Evolutionary conservation across 2,329 filamentous ascomycete species (phyloP).

Genomic region (Aspergillus neoniger): DNA sequence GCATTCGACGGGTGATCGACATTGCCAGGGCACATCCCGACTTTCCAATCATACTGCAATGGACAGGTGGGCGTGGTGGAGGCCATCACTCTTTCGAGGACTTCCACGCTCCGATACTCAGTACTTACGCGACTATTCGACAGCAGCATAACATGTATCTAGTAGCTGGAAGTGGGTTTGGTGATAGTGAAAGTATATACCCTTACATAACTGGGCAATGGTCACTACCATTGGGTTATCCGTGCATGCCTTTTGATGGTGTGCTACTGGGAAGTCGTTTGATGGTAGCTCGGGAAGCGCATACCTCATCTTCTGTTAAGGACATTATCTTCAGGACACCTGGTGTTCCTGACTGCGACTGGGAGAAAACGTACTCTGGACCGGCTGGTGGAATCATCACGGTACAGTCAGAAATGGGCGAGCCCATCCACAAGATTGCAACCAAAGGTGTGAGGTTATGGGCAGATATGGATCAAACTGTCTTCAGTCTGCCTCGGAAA

Average conservation of each 20-base stretch:
- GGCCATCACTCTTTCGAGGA: conserved; percentile 95
- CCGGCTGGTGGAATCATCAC: conserved; percentile 89
- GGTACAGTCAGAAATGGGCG: conserved; percentile 61
- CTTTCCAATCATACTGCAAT: conserved; percentile 91
- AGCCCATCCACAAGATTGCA: conserved; percentile 45
- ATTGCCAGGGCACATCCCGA: conserved; percentile 91
- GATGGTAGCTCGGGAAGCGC: conserved; percentile 92
- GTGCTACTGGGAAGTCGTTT: conserved; percentile 88
- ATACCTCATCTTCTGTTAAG: conserved; percentile 81
- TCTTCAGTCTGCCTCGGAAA: conserved; percentile 21
- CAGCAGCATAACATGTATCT: conserved; percentile 78
- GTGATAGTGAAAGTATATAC: conserved; percentile 85
- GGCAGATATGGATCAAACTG: conserved; percentile 38
- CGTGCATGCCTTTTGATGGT: conserved; percentile 92
- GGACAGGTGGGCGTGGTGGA: conserved; percentile 91
- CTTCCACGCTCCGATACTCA: conserved; percentile 87
- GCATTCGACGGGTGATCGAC: conserved; percentile 85
- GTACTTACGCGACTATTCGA: conserved; percentile 79
- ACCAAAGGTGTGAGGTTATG: conserved; percentile 42
- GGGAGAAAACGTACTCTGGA: conserved; percentile 88
- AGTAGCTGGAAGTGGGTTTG: conserved; percentile 88
- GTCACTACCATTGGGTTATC: conserved; percentile 84
- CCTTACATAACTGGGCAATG: conserved; percentile 88
- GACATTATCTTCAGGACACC: conserved; percentile 79
- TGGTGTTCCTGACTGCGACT: conserved; percentile 74